Evolutionary conservation across 1,139 yeast genomes (phyloP), one percentile per base, ranked within the genome.

Genomic region (Entelexis paramagnoliae): DNA sequence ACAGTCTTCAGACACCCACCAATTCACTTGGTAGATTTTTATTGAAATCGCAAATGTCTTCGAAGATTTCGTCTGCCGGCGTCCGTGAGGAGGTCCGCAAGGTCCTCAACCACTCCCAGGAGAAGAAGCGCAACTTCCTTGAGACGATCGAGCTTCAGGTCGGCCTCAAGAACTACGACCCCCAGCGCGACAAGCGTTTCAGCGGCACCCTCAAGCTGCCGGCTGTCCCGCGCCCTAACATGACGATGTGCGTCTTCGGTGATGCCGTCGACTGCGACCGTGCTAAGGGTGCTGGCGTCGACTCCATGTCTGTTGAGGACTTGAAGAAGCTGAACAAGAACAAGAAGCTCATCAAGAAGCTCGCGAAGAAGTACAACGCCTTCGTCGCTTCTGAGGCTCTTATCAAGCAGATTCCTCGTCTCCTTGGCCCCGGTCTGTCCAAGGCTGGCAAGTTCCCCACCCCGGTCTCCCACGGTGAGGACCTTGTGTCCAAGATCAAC

Each of bases 381-480:
- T 93, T 93, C 83, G 76, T 93, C 72, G 97, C 99, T 76, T 93
- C 98, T 65, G 98, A 93, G 76, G 95, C 86, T 67, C 86, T 93
- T 77, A 93, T 93, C 74, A 91, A 91, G 82, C 98, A 93, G 80
- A 95, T 93, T 73, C 99, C 99, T 77, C 93, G 99, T 83, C 83
- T 93, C 73, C 83, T 93, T 73, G 99, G 99, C 79, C 99, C 99
- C 75, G 96, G 93, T 77, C 89, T 93, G 74, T 93, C 98, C 67
- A 93, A 93, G 87, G 98, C 97, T 73, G 98, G 98, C 85, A 93
- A 93, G 89, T 93, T 93, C 95, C 99, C 99, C 76, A 89, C 98
- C 74, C 98, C 99, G 77, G 97, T 93, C 68, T 91, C 98, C 63
- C 98, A 91, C 85, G 80, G 86, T 75, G 99, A 93, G 74, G 98